A percentile compares a stretch with the other conserved stretches of the same genome.
Conservation (phyloP, 2,329 filamentous ascomycete species). For the Sordariomycetes sp. region DNA sequence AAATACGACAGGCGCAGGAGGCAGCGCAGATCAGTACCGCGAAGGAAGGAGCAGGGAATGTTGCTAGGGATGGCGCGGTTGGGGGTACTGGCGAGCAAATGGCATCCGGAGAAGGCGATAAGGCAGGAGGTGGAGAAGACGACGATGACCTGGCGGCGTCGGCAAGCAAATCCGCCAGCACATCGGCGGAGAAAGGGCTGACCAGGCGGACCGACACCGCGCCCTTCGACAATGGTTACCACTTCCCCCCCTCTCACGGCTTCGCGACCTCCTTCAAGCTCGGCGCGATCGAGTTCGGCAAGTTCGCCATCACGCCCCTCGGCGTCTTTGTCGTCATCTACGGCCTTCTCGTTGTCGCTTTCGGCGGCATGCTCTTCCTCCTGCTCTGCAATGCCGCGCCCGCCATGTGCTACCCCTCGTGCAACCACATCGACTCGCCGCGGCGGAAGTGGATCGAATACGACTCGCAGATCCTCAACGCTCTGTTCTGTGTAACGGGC, state of each 20-base stretch:
- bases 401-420: conserved; percentile 61
- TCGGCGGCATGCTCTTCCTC: conserved; percentile 86
- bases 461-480: conserved; percentile 62
- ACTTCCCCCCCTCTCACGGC: conserved; percentile 51
- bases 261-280: conserved; percentile 48
- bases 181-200: neutral
- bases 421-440: conserved; percentile 63
- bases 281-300: conserved; percentile 52
- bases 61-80: neutral
- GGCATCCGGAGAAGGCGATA: neutral
- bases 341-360: conserved; percentile 72
- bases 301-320: conserved; percentile 62
- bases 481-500: conserved; percentile 74
- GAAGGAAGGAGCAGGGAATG: neutral
- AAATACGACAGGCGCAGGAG: neutral
- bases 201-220: conserved; percentile 14
- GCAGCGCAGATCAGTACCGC: neutral
- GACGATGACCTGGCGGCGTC: neutral
- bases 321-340: conserved; percentile 74
- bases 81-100: neutral
- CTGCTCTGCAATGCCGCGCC: conserved; percentile 66
- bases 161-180: neutral
- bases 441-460: conserved; percentile 79
- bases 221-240: conserved; percentile 52
- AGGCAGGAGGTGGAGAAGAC: neutral